Conservation (phyloP, 2,329 filamentous ascomycete genomes). For the Talaromyces marneffei region DNA sequence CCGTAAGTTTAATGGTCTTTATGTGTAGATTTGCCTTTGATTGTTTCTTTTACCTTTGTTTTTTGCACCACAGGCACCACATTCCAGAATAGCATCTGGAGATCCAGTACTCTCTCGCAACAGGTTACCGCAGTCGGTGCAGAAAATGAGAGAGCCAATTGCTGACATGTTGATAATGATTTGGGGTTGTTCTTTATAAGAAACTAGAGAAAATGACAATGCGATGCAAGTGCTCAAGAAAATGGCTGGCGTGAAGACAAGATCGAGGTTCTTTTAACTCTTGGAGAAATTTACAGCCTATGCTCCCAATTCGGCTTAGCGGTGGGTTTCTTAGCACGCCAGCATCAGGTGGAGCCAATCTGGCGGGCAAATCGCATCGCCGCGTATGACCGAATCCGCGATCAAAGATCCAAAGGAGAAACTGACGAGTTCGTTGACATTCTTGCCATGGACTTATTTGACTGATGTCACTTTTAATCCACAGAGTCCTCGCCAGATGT, state of each 20-base stretch:
- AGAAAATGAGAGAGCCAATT: conserved; percentile 88
- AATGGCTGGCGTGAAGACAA: neutral
- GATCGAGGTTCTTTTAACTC: neutral
- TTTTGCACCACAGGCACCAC: conserved; percentile 77
- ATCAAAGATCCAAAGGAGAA: conserved; percentile 1
- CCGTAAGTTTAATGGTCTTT: neutral
- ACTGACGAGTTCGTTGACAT: conserved; percentile 11
- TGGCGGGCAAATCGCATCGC: conserved; percentile 8
- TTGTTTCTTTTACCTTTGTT: conserved; percentile 61
- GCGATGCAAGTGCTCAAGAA: neutral
- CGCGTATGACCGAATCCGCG: conserved; percentile 7
- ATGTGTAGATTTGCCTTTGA: neutral
- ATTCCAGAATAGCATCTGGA: conserved; percentile 68
- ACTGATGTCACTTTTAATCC: neutral
- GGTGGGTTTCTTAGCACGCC: neutral
- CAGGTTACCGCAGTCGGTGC: conserved; percentile 85
- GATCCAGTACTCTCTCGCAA: conserved; percentile 74
- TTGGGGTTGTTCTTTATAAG: neutral
- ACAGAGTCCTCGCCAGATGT: neutral
- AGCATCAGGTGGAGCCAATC: conserved; percentile 1
- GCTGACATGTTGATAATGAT: conserved; percentile 62
- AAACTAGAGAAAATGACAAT: neutral
- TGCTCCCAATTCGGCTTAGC: neutral
- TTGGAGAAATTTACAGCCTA: conserved; percentile 8
- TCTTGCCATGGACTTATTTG: neutral